Evolutionary conservation across 1,284 basidiomycete species (phyloP).

Genomic region (Rhizoctonia solani): DNA sequence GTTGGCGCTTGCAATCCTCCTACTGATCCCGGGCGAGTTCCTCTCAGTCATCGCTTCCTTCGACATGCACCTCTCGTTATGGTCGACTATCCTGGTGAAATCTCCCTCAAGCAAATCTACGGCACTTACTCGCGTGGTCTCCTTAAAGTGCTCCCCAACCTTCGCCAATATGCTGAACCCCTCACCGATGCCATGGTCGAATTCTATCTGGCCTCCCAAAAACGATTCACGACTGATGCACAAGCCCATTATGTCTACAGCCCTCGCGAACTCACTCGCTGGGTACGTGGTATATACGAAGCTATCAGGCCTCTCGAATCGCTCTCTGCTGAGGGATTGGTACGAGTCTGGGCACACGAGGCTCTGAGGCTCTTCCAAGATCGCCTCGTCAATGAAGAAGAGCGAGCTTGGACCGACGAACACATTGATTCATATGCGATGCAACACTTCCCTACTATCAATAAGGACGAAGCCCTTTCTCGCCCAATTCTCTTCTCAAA

Average conservation of each 20-base stretch:
- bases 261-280: constrained; percentile 97
- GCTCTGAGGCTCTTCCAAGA: constrained; percentile 97
- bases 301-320: constrained; percentile 92
- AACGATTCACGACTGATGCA: constrained; percentile 90
- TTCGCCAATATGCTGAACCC: constrained; percentile 91
- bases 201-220: constrained; percentile 94
- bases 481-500: constrained; percentile 98
- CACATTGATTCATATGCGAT: constrained; percentile 84
- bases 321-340: constrained; percentile 89
- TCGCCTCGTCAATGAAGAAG: constrained; percentile 89
- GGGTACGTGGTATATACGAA: constrained; percentile 97
- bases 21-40: constrained; percentile 99
- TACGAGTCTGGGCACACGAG: constrained; percentile 98
- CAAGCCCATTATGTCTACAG: constrained; percentile 99
- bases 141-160: constrained; percentile 92
- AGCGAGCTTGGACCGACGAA: constrained; percentile 94
- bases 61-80: constrained; percentile 98
- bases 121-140: constrained; percentile 98
- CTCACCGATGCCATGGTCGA: constrained; percentile 98
- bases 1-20: constrained; percentile 99
- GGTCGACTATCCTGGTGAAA: constrained; percentile 98
- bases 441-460: constrained; percentile 91
- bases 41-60: constrained; percentile 94
- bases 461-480: constrained; percentile 76
- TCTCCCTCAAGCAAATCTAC: constrained; percentile 98